These are phyloP conservation scores for Agapanthus africanus DNA, from an alignment of 106 monocot species.

Conservation along the genomic window DNA sequence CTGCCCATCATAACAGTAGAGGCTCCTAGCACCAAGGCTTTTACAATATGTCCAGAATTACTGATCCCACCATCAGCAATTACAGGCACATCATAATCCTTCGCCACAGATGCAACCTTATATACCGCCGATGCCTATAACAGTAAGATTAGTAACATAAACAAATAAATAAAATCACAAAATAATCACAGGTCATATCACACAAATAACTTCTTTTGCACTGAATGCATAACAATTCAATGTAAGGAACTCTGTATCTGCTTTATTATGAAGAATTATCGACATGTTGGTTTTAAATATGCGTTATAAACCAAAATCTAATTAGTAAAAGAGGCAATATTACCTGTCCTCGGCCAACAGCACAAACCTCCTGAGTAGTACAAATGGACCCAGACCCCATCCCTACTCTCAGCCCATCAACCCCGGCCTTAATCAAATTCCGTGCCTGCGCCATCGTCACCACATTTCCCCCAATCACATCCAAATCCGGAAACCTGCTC, in stretches of 20 bases:
- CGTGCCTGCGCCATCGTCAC: constrained; percentile 82
- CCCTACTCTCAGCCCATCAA: constrained; percentile 93
- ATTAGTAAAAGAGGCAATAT: no score
- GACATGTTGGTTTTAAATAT: no score
- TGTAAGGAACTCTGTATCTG: no score
- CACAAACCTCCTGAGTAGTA: constrained; percentile 99
- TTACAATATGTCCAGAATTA: constrained; percentile 96
- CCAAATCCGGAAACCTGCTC: constrained; percentile 53
- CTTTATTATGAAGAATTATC: no score
- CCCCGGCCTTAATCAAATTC: constrained; percentile 80
- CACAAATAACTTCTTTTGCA: no score
- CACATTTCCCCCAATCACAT: constrained; percentile 95
- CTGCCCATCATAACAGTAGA: constrained; percentile 98
- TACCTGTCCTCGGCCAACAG: constrained; percentile 98
- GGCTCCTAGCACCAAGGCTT: constrained; percentile 78
- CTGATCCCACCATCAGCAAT: constrained; percentile 98
- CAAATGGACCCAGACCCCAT: constrained; percentile 99
- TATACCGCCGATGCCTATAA: constrained; percentile 84
- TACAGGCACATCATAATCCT: constrained; percentile 64
- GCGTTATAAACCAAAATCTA: no score
- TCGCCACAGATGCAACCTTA: constrained; percentile 77
- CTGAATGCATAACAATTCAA: no score
- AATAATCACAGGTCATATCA: no score
- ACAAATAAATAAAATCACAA: no score
- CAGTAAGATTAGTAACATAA: no score